These are phyloP conservation scores for Wickerhamiella sergipiensis DNA, from an alignment of 805 yeast species.

Conservation along the genomic window DNA sequence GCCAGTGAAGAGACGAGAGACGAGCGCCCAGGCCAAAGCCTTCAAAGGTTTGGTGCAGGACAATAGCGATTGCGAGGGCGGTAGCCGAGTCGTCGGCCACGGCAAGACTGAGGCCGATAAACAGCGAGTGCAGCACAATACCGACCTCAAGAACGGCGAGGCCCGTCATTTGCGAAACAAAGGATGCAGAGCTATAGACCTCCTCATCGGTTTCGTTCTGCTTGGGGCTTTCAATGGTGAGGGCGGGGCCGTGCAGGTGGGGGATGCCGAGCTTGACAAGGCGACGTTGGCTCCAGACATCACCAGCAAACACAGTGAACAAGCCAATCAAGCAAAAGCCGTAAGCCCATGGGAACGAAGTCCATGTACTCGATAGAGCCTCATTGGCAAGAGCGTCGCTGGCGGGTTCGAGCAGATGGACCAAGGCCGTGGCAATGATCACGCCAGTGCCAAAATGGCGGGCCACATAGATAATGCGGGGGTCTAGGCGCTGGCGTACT, in stretches of 20 bases:
- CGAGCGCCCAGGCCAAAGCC: slow-evolving; percentile 79
- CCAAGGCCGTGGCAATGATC: slow-evolving; percentile 57
- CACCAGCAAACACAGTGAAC: slow-evolving; percentile 3
- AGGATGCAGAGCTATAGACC: background rate
- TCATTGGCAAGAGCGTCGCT: slow-evolving; percentile 5
- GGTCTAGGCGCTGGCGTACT: background rate
- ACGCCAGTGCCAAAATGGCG: slow-evolving; percentile 58
- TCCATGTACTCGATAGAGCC: background rate
- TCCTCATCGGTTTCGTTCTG: background rate
- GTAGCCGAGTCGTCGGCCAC: slow-evolving; percentile 66
- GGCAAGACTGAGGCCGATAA: slow-evolving; percentile 65
- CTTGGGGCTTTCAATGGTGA: background rate
- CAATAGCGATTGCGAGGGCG: slow-evolving; percentile 46
- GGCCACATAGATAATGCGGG: slow-evolving; percentile 1
- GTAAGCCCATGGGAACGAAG: slow-evolving; percentile 6
- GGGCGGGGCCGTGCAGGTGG: slow-evolving; percentile 1
- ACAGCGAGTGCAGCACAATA: slow-evolving; percentile 68
- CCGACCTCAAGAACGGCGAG: slow-evolving; percentile 48
- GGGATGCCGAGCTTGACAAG: background rate
- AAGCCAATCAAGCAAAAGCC: slow-evolving; percentile 5
- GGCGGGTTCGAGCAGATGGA: slow-evolving; percentile 38
- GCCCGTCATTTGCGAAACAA: background rate
- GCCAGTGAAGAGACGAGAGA: slow-evolving; percentile 40
- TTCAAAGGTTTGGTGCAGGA: slow-evolving; percentile 59
- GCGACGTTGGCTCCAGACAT: slow-evolving; percentile 5